These are phyloP conservation scores for Aurantiochytrium sp. DNA, from an alignment of 108 stramenopile genomes.

Conservation along the genomic window DNA sequence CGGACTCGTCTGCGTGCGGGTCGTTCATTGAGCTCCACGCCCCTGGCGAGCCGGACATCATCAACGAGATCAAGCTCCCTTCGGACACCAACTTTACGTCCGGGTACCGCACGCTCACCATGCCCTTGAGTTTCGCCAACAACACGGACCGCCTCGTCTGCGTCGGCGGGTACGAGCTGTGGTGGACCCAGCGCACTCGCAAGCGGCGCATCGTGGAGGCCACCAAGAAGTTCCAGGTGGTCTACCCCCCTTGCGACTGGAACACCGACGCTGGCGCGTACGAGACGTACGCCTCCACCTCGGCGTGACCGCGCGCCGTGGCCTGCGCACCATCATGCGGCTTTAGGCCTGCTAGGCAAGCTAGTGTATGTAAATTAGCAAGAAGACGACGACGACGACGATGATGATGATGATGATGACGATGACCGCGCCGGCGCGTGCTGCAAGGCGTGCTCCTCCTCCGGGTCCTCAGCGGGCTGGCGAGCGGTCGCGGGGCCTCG, in stretches of 20 bases:
- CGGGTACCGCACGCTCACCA: neutral
- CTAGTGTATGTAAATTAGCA: no score
- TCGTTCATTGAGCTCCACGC: constrained; percentile 6
- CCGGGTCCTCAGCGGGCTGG: no score
- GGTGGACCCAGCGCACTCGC: neutral
- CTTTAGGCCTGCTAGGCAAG: no score
- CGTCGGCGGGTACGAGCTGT: neutral
- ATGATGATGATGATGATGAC: no score
- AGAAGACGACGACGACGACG: no score
- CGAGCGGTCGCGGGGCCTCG: no score
- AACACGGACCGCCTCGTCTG: neutral
- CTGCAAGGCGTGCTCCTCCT: no score
- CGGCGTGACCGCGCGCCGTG: no score
- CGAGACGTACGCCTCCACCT: neutral
- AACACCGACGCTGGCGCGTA: neutral
- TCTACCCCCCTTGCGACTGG: neutral
- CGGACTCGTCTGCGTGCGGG: neutral
- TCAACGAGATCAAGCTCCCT: neutral
- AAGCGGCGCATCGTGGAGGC: neutral
- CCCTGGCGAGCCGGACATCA: neutral
- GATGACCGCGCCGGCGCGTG: no score
- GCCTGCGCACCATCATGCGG: no score
- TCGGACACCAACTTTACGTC: neutral
- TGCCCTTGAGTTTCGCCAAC: neutral
- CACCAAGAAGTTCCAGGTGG: neutral